Base-by-base conservation (phyloP, 1,139 yeast genomes). In the Yamadazyma oceani region DNA sequence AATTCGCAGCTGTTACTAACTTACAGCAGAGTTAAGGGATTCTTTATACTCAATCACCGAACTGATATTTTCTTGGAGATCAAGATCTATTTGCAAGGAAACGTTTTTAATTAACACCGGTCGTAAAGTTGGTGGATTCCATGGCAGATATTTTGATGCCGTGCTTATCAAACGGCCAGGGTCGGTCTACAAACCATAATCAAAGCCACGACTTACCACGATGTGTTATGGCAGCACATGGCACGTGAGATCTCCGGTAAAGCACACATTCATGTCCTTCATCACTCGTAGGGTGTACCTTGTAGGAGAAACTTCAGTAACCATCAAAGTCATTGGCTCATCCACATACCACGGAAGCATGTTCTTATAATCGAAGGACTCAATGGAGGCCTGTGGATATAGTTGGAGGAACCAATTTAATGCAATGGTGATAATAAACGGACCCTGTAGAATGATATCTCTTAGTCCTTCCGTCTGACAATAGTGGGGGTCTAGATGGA, bases 391-490 rank as follows among this genome's bases (percentile, higher is more conserved):
- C 2, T 44, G 43, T 0, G 62, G 58, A 35, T 45, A 35, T 9
- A 40, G 26, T 4, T 41, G 37, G 11, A 48, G 53, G 47, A 74
- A 67, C 75, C 78, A 82, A 40, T 75, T 73, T 31, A 85, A 54
- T 13, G 78, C 46, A 31, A 85, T 47, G 2, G 85, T 79, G 1
- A 85, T 75, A 45, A 84, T 66, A 35, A 89, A 65, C 0, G 97
- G 97, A 0, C 96, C 98, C 32, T 86, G 96, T 0, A 85, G 83
- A 0, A 92, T 63, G 1, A 81, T 55, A 27, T 69, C 69, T 0
- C 82, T 80, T 35, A 87, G 75, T 0, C 76, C 72, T 51, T 92
- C 97, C 1, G 54, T 52, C 0, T 55, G 39, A 17, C 85, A 70
- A 53, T 86, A 86, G 1, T 49, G 50, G 2, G 60, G 59, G 52